These are phyloP conservation scores for Ochromonadaceae sp. DNA, from an alignment of 352 stramenopile genomes.

Conservation along the genomic window DNA sequence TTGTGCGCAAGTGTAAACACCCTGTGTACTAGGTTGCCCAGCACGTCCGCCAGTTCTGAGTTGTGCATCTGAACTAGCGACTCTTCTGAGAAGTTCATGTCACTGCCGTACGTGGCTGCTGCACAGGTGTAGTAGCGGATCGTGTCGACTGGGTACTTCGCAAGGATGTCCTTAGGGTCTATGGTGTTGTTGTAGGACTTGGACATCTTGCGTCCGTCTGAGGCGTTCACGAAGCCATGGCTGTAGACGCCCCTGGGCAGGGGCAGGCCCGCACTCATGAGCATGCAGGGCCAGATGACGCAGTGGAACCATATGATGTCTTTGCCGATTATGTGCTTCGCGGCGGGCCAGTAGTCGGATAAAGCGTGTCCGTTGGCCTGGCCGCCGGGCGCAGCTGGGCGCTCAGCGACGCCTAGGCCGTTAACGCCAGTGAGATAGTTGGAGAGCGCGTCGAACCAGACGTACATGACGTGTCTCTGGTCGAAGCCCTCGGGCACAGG, in stretches of 20 bases:
- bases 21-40: conserved; percentile 92
- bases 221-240: conserved; percentile 93
- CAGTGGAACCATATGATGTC: conserved; percentile 99
- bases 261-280: conserved; percentile 87
- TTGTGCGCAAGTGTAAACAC: conserved; percentile 86
- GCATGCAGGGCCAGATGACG: conserved; percentile 99
- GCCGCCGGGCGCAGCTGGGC: conserved; percentile 7
- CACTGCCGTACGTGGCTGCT: conserved; percentile 78
- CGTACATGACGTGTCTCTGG: conserved; percentile 96
- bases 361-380: conserved; percentile 13
- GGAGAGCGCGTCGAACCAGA: conserved; percentile 99
- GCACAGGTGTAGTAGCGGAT: conserved; percentile 77
- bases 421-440: conserved; percentile 92
- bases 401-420: conserved; percentile 45
- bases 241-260: conserved; percentile 84
- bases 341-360: conserved; percentile 46
- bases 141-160: conserved; percentile 74
- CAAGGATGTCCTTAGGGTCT: conserved; percentile 88
- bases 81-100: conserved; percentile 76
- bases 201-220: conserved; percentile 97
- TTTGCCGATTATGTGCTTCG: conserved; percentile 87
- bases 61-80: conserved; percentile 94
- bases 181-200: conserved; percentile 97
- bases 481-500: conserved; percentile 78
- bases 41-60: conserved; percentile 68